Conservation (phyloP, 2,329 filamentous ascomycete genomes). For the Talaromyces sp. region DNA sequence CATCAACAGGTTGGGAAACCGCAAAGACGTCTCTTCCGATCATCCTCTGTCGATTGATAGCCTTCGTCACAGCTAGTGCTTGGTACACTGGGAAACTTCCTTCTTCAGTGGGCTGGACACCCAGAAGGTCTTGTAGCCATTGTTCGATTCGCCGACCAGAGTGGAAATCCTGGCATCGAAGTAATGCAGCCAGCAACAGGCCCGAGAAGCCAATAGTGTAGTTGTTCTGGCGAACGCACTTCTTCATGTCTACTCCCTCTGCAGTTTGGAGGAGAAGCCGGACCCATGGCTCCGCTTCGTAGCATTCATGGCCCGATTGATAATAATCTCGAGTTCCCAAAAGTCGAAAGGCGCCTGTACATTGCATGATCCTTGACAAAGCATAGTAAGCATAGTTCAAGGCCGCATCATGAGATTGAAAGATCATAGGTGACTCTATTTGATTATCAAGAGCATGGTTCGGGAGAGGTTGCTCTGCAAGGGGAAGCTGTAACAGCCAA, state of each 20-base stretch:
- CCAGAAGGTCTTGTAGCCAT: not conserved
- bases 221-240: not conserved
- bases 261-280: not conserved
- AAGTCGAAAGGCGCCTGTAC: not conserved
- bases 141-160: not conserved
- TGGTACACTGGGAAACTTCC: not conserved
- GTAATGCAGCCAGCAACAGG: not conserved
- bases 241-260: not conserved
- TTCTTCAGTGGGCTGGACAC: not conserved
- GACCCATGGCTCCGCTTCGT: not conserved
- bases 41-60: slow-evolving; percentile 13
- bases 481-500: not conserved
- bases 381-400: not conserved
- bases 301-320: not conserved
- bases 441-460: not conserved
- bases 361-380: not conserved
- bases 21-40: slow-evolving; percentile 24
- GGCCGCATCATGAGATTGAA: not conserved
- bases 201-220: not conserved
- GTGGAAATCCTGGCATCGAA: not conserved
- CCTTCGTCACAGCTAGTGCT: not conserved
- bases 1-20: slow-evolving; percentile 25
- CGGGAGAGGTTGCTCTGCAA: not conserved
- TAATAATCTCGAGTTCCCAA: not conserved
- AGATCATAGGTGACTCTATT: not conserved